phyloP scores from a whole-genome alignment of 495 filamentous ascomycete genomes.

The Trichoderma orchidacearum region DNA sequence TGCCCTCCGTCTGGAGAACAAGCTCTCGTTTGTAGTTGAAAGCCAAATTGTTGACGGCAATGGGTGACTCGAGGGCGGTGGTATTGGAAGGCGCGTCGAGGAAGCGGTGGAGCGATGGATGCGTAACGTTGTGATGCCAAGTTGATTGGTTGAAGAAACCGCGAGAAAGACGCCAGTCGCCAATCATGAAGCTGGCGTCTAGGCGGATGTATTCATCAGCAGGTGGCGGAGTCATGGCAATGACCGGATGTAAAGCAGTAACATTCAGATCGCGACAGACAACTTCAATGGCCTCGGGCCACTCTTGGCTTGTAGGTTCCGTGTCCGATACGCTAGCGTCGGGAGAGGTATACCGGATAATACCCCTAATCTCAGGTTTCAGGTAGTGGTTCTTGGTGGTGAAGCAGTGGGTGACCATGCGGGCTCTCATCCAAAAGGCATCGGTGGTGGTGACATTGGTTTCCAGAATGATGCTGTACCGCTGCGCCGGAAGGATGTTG shows the following conservation, averaged over 20 bases:
- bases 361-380: conserved; percentile 18
- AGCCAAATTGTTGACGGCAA: conserved; percentile 37
- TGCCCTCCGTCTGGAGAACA: conserved; percentile 1
- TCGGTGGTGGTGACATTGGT: conserved; percentile 16
- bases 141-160: background rate
- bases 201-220: conserved; percentile 1
- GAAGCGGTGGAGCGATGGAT: background rate
- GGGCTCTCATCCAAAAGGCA: conserved; percentile 11
- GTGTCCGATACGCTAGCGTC: background rate
- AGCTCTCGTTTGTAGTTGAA: conserved; percentile 52
- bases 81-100: background rate
- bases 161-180: background rate
- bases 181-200: conserved; percentile 5
- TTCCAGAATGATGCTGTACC: conserved; percentile 39
- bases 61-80: conserved; percentile 17
- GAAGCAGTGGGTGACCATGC: conserved; percentile 16
- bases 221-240: background rate
- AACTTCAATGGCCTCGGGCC: conserved; percentile 2
- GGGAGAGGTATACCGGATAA: background rate
- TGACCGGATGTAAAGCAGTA: background rate
- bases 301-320: background rate
- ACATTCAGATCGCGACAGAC: conserved; percentile 4
- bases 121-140: background rate
- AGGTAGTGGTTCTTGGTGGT: background rate
- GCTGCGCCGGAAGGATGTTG: conserved; percentile 37